These are phyloP conservation scores for Casuarina cunninghamiana DNA, from an alignment of 306 rosid genomes.

Conservation along the genomic window DNA sequence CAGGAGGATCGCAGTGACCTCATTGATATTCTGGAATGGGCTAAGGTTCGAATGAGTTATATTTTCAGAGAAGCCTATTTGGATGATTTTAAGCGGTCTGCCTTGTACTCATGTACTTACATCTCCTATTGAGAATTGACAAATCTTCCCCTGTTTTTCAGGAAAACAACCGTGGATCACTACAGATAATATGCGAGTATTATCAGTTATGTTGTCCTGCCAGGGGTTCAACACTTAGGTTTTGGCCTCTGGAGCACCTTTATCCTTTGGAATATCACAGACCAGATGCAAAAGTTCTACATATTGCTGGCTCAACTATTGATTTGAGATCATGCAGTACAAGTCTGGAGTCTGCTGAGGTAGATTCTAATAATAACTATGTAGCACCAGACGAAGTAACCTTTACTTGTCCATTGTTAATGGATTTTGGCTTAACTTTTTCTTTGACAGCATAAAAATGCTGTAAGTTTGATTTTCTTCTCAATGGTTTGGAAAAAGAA, in stretches of 20 bases:
- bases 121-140: slow-evolving; percentile 21
- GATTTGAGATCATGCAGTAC: slow-evolving; percentile 72
- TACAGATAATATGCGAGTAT: slow-evolving; percentile 74
- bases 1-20: slow-evolving; percentile 89
- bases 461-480: slow-evolving; percentile 6
- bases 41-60: slow-evolving; percentile 57
- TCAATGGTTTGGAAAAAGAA: not conserved
- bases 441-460: slow-evolving; percentile 12
- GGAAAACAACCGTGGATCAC: slow-evolving; percentile 72
- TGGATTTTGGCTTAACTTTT: slow-evolving; percentile 1
- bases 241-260: slow-evolving; percentile 73
- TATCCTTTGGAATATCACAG: slow-evolving; percentile 61
- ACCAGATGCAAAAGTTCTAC: slow-evolving; percentile 46
- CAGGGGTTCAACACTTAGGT: slow-evolving; percentile 62
- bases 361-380: slow-evolving; percentile 37
- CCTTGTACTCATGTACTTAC: slow-evolving; percentile 10
- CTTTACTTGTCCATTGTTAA: not conserved
- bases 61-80: slow-evolving; percentile 17
- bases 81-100: slow-evolving; percentile 1
- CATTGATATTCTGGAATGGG: slow-evolving; percentile 90
- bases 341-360: slow-evolving; percentile 67
- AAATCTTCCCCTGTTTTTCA: slow-evolving; percentile 36
- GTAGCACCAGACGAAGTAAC: not conserved
- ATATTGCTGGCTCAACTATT: slow-evolving; percentile 59
- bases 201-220: slow-evolving; percentile 60